phyloP scores from a whole-genome alignment of 202 grass and related monocot genomes.

The Hordeum pubiflorum region DNA sequence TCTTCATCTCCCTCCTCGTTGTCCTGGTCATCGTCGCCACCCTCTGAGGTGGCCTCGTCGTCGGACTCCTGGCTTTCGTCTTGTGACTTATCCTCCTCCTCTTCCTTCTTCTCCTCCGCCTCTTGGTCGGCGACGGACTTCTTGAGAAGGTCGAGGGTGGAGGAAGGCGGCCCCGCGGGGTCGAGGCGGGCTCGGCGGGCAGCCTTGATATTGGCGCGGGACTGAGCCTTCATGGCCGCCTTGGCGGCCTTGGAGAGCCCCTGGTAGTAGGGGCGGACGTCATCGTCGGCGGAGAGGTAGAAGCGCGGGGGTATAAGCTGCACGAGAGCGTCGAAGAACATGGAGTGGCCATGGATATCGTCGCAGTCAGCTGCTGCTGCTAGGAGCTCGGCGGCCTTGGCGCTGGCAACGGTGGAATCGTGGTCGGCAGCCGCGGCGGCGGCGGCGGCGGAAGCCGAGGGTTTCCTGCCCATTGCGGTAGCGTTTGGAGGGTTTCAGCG shows the following conservation, averaged over 20 bases:
- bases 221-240: conserved; percentile 55
- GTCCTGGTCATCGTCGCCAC: neutral
- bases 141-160: conserved; percentile 64
- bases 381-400: conserved; percentile 16
- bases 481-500: conserved; percentile 23
- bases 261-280: conserved; percentile 62
- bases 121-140: conserved; percentile 41
- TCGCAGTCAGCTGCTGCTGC: conserved; percentile 3
- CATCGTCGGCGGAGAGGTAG: conserved; percentile 43
- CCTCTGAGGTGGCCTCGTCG: conserved; percentile 16
- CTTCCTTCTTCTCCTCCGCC: conserved; percentile 17
- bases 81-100: neutral
- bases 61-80: conserved; percentile 16
- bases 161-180: conserved; percentile 35
- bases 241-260: conserved; percentile 59
- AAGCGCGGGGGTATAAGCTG: conserved; percentile 66
- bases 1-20: neutral
- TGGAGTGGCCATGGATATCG: conserved; percentile 28
- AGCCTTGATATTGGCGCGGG: conserved; percentile 45
- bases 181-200: conserved; percentile 52
- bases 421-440: neutral
- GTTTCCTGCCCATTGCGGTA: conserved; percentile 32
- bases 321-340: conserved; percentile 73
- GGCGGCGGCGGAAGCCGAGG: conserved; percentile 10
- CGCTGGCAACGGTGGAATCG: neutral